Percentiles rank a stretch among this genome's conserved stretches.
Conservation (phyloP, 805 yeast species). For the Yarrowia sp. region DNA sequence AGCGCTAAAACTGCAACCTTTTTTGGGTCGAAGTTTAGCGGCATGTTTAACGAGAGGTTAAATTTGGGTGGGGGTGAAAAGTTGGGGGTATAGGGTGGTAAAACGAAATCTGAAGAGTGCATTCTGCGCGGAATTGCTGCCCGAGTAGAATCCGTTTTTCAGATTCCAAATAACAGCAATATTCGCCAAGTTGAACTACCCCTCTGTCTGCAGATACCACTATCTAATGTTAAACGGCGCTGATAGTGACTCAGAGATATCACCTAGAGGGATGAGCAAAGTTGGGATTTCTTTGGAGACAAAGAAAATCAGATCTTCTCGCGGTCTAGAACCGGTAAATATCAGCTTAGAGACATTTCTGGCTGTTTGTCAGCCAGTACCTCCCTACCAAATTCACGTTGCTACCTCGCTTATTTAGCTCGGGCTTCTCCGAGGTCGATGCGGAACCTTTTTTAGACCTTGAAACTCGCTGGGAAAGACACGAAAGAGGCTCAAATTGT, state of each 20-base stretch:
- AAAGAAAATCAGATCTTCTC: neutral
- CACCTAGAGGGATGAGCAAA: neutral
- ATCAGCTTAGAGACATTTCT: neutral
- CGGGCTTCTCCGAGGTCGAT: neutral
- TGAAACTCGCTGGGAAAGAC: neutral
- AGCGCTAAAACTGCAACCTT: neutral
- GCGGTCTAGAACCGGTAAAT: neutral
- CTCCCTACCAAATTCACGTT: neutral
- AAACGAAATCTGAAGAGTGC: neutral
- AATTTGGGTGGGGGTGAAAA: neutral
- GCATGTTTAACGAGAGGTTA: neutral
- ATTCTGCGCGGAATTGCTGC: neutral
- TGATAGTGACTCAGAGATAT: conserved; percentile 7
- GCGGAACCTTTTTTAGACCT: too few species aligned
- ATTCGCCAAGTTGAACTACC: neutral
- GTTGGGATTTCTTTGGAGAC: too few species aligned
- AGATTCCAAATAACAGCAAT: neutral
- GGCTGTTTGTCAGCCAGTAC: neutral
- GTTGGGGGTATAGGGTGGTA: neutral
- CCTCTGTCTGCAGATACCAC: neutral
- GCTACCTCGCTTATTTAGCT: neutral
- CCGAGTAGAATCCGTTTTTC: neutral
- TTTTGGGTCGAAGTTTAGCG: neutral
- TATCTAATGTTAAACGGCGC: neutral
- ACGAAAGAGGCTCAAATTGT: neutral